Evolutionary conservation across 202 grass and related monocot genomes (phyloP).

Genomic region (Schoenoplectus triqueter): DNA sequence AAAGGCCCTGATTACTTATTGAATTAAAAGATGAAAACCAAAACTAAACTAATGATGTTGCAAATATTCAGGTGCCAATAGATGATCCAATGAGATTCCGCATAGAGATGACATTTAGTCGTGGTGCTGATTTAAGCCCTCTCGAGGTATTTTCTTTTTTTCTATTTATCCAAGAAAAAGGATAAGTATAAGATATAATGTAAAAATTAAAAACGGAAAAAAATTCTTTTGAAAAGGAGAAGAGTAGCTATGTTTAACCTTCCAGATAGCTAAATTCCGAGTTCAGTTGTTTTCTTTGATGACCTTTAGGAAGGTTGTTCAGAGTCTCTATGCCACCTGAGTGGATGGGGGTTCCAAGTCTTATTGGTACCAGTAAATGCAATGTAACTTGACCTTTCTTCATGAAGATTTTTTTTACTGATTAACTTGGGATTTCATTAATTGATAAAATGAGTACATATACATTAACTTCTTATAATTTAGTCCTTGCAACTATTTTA

Average conservation of each 20-base stretch:
- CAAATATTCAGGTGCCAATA: slow-evolving; percentile 60
- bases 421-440: too few species aligned
- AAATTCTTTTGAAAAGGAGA: background rate
- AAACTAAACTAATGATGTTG: slow-evolving; percentile 34
- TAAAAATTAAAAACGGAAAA: background rate
- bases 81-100: slow-evolving; percentile 95
- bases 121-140: slow-evolving; percentile 84
- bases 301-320: slow-evolving; percentile 15
- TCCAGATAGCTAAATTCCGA: slow-evolving; percentile 24
- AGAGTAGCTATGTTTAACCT: background rate
- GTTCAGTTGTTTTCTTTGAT: background rate
- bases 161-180: background rate
- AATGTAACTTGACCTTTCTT: background rate
- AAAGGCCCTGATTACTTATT: slow-evolving; percentile 35
- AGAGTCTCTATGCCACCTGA: background rate
- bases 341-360: background rate
- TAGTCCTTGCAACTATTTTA: too few species aligned
- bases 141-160: slow-evolving; percentile 61
- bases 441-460: too few species aligned
- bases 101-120: slow-evolving; percentile 96
- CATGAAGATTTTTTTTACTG: background rate
- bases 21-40: slow-evolving; percentile 14
- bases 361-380: background rate
- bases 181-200: background rate
- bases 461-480: too few species aligned